Evolutionary conservation across 352 stramenopile genomes (phyloP).

Genomic region (Phytophthora sojae): DNA sequence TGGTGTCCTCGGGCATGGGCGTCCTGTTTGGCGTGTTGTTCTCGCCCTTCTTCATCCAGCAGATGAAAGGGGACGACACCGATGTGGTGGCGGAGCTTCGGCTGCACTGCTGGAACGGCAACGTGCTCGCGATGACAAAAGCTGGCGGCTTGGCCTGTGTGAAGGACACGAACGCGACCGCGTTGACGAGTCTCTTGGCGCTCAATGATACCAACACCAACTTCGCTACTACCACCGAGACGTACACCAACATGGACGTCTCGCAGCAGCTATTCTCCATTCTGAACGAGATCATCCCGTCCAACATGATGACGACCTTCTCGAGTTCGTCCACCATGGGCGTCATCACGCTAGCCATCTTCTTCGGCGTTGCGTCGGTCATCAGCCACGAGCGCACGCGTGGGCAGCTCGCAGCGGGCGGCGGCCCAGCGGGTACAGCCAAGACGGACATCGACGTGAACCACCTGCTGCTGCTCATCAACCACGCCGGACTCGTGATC

Average conservation of each 20-base stretch:
- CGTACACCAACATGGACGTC: conserved; percentile 46
- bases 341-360: conserved; percentile 75
- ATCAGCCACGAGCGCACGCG: conserved; percentile 57
- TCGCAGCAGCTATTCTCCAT: conserved; percentile 79
- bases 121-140: conserved; percentile 47
- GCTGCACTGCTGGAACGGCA: conserved; percentile 54
- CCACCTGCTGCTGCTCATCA: conserved; percentile 72
- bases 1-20: conserved; percentile 55
- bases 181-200: conserved; percentile 34
- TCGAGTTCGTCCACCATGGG: conserved; percentile 62
- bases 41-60: conserved; percentile 44
- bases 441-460: conserved; percentile 51
- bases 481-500: conserved; percentile 66
- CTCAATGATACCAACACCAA: conserved; percentile 63
- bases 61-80: conserved; percentile 41
- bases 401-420: conserved; percentile 14
- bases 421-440: conserved; percentile 16
- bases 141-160: conserved; percentile 50
- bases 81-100: conserved; percentile 33
- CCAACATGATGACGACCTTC: conserved; percentile 72
- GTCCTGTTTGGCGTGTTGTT: conserved; percentile 48
- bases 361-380: conserved; percentile 67
- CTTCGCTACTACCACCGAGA: conserved; percentile 43
- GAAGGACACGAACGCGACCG: conserved; percentile 33
- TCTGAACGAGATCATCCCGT: conserved; percentile 63